A percentile compares a stretch with the other conserved stretches of the same genome.
phyloP scores from a whole-genome alignment of 2,329 filamentous ascomycete genomes.

The Clathrospora elynae region DNA sequence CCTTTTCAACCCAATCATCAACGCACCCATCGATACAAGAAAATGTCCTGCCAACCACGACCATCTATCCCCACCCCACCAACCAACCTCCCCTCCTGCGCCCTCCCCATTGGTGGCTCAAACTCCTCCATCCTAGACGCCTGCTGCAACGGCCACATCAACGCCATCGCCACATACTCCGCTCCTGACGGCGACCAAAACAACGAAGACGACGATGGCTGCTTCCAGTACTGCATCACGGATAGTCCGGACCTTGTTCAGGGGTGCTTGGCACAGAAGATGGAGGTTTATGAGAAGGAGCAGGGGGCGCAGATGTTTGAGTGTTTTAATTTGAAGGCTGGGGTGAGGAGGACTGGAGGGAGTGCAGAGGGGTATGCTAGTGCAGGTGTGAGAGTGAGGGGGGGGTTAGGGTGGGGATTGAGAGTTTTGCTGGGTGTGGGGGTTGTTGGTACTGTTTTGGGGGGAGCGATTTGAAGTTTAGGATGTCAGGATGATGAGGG shows the following conservation, averaged over 20 bases:
- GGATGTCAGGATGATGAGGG: no score
- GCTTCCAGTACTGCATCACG: conserved; percentile 37
- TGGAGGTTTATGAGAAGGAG: conserved; percentile 13
- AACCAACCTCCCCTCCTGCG: conserved; percentile 29
- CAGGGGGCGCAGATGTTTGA: conserved; percentile 10
- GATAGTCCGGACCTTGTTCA: conserved; percentile 16
- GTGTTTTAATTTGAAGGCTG: conserved; percentile 19
- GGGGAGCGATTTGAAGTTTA: conserved; percentile 1
- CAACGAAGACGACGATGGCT: conserved; percentile 19
- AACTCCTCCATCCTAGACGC: conserved; percentile 38
- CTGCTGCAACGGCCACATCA: conserved; percentile 41
- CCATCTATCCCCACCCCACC: conserved; percentile 28
- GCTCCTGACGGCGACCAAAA: conserved; percentile 16
- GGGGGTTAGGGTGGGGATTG: conserved; percentile 8
- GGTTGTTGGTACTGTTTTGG: conserved; percentile 13
- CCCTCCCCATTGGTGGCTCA: conserved; percentile 33
- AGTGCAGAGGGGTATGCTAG: conserved; percentile 11
- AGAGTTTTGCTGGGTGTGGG: conserved; percentile 15
- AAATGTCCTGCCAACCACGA: conserved; percentile 24
- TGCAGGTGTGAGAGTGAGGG: conserved; percentile 8
- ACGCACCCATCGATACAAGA: not conserved
- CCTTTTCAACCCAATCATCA: no score
- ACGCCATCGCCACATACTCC: conserved; percentile 30
- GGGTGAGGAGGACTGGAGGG: conserved; percentile 9
- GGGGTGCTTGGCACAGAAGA: conserved; percentile 20